Evolutionary conservation across 108 stramenopile species (phyloP), one percentile per base, ranked within the genome.

Genomic region (Cafeteria roenbergensis): DNA sequence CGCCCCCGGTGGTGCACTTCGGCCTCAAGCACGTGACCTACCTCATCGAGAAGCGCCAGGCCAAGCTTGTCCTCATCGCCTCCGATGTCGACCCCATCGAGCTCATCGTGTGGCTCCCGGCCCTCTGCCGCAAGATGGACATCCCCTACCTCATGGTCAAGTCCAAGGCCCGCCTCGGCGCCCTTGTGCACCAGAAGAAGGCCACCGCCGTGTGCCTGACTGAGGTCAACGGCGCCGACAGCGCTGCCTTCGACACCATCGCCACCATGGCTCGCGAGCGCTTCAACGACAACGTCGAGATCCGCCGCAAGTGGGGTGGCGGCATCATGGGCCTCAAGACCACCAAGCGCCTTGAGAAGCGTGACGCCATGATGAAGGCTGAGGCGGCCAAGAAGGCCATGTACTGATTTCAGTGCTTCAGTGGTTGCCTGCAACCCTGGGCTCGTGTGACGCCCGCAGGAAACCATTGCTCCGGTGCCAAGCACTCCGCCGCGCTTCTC

Each of bases 251-350:
- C 34, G 73, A 82, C 57, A 75, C 85, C 60, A 83, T 99, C 42
- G 64, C 78, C 69, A 76, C 85, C 32, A 69, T 87, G 50, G 93
- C 84, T 68, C 82, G 63, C 64, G 88, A 92, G 67, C 88, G 91
- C 84, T 99, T 87, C 90, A 96, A 96, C 84, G 83, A 93, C 79
- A 93, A 93, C 73, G 53, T 82, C 53, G 85, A 84, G 0, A 62
- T 86, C 37, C 64, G 87, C 67, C 82, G 91, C 37, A 93, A 94
- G 81, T 99, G 94, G 94, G 94, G 97, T 67, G 97, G 94, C 51
- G 97, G 97, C 71, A 86, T 93, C 80, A 96, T 99, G 97, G 97
- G 97, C 73, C 88, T 99, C 74, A 95, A 95, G 92, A 99, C 97
- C 62, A 91, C 95, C 80, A 87, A 86, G 70, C 93, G 92, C 80